phyloP scores from a whole-genome alignment of 257 asterid genomes.

The Marsdenia floribunda region DNA sequence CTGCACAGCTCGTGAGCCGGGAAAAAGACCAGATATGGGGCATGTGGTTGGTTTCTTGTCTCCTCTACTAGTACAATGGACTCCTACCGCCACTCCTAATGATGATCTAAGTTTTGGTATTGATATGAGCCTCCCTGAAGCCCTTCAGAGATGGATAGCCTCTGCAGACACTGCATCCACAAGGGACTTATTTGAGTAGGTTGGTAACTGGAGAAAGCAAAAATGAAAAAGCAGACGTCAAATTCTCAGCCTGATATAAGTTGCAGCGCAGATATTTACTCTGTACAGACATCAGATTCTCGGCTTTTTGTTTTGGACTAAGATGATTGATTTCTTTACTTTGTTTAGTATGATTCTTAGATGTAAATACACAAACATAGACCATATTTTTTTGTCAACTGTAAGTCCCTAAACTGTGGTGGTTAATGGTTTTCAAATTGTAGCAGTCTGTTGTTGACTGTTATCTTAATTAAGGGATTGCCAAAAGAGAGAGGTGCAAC shows the following conservation, averaged over 20 bases:
- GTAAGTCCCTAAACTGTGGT: background rate
- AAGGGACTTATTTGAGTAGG: background rate
- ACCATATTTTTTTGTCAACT: background rate
- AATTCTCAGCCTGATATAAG: no score
- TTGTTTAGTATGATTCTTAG: background rate
- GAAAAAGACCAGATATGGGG: slow-evolving; percentile 75
- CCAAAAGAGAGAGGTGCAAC: no score
- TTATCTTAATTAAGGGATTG: no score
- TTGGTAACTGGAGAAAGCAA: no score
- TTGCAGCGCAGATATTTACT: background rate
- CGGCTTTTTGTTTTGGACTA: background rate
- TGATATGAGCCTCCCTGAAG: slow-evolving; percentile 61
- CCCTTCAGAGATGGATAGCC: slow-evolving; percentile 62
- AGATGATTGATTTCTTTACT: background rate
- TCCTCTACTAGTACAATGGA: slow-evolving; percentile 75
- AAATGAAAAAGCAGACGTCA: background rate
- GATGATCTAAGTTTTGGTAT: slow-evolving; percentile 32
- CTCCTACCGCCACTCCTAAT: slow-evolving; percentile 30
- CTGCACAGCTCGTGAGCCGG: slow-evolving; percentile 65
- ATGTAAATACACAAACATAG: background rate
- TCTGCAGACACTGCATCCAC: slow-evolving; percentile 33
- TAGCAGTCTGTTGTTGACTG: background rate
- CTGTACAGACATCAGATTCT: background rate
- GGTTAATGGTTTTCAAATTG: background rate
- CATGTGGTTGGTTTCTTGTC: slow-evolving; percentile 64